phyloP scores from a whole-genome alignment of 257 asterid species.

The Scutellaria minor region DNA sequence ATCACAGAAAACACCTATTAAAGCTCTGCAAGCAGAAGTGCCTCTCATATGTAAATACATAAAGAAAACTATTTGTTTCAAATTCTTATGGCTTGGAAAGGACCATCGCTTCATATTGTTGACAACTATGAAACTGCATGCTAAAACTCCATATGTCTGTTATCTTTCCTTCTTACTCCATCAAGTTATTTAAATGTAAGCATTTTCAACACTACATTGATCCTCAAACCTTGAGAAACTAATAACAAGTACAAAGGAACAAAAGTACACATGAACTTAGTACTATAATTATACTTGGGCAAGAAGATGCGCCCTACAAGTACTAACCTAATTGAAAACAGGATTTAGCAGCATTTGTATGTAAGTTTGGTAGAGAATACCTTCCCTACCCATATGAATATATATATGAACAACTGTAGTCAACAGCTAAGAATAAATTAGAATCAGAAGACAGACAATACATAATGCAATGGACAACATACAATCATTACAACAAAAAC shows the following conservation, averaged over 20 bases:
- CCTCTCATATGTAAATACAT: too few species aligned
- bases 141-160: neutral
- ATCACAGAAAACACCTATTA: too few species aligned
- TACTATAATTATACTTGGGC: neutral
- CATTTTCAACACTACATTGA: neutral
- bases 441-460: slow-evolving; percentile 1
- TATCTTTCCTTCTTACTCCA: neutral
- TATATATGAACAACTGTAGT: neutral
- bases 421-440: neutral
- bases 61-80: too few species aligned
- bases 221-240: neutral
- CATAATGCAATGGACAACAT: neutral
- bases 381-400: neutral
- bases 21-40: too few species aligned
- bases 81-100: too few species aligned
- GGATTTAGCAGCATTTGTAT: neutral
- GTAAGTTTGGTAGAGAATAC: neutral
- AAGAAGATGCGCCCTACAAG: neutral
- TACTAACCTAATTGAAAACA: slow-evolving; percentile 5
- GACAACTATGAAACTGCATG: neutral
- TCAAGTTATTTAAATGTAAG: too few species aligned
- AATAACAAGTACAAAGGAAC: neutral
- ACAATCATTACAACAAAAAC: neutral
- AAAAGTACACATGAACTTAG: neutral
- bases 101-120: too few species aligned